Conservation (phyloP, 1,139 yeast genomes). For the Yamadazyma songkhlaensis region DNA sequence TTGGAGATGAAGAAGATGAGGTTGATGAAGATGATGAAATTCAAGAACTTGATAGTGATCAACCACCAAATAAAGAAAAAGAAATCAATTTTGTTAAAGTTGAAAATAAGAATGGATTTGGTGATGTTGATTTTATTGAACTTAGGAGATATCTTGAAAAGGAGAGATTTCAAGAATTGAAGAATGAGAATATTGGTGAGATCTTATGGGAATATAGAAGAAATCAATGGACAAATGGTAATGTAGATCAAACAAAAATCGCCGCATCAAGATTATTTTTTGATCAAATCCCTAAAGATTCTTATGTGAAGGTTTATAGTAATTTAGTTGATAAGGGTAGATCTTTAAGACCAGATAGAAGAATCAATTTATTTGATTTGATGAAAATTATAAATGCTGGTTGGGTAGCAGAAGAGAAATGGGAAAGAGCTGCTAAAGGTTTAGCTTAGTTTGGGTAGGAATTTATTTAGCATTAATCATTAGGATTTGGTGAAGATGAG, state of each 20-base stretch:
- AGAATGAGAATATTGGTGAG: slow-evolving; percentile 36
- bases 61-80: slow-evolving; percentile 6
- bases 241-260: slow-evolving; percentile 16
- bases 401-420: slow-evolving; percentile 63
- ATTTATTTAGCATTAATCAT: too few species aligned
- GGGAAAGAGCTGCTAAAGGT: slow-evolving; percentile 58
- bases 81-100: neutral
- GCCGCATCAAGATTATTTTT: slow-evolving; percentile 26
- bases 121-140: slow-evolving; percentile 12
- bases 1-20: slow-evolving; percentile 10
- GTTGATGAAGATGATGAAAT: slow-evolving; percentile 1
- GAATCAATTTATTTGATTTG: slow-evolving; percentile 60
- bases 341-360: slow-evolving; percentile 44
- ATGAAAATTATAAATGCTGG: slow-evolving; percentile 62
- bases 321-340: slow-evolving; percentile 58
- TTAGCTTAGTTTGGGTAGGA: slow-evolving; percentile 20
- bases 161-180: slow-evolving; percentile 18
- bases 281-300: slow-evolving; percentile 41
- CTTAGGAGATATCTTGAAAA: slow-evolving; percentile 14
- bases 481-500: too few species aligned
- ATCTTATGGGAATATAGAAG: slow-evolving; percentile 61
- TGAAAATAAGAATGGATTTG: slow-evolving; percentile 3
- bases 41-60: neutral
- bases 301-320: slow-evolving; percentile 55
- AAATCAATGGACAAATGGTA: slow-evolving; percentile 47